Conservation (phyloP, 1,284 basidiomycete genomes). For the Neonothopanus nambi region DNA sequence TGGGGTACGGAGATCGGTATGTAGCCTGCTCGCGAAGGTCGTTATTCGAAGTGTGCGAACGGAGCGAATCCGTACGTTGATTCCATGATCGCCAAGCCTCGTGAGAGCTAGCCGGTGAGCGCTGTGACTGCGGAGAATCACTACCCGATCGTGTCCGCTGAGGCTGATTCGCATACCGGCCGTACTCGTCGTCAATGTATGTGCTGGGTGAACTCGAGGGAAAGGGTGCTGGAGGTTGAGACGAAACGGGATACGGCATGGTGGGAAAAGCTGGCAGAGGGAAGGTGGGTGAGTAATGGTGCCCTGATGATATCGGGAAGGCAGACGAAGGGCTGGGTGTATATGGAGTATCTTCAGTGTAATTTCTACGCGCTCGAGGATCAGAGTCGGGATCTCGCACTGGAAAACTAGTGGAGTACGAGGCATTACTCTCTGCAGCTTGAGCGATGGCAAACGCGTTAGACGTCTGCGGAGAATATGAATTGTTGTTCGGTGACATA, state of each 20-base stretch:
- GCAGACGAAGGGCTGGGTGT: not conserved
- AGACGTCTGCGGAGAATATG: not conserved
- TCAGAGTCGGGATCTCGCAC: not conserved
- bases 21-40: not conserved
- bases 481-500: not conserved
- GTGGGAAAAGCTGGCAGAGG: too few relatives aligned
- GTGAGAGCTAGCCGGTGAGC: not conserved
- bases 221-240: not conserved
- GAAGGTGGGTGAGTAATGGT: slow-evolving; percentile 4
- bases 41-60: not conserved
- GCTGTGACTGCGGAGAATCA: slow-evolving; percentile 1
- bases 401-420: not conserved
- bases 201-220: not conserved
- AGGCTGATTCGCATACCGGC: not conserved
- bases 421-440: slow-evolving; percentile 1
- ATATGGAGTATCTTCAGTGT: slow-evolving; percentile 1
- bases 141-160: slow-evolving; percentile 3
- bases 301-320: not conserved
- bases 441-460: slow-evolving; percentile 4
- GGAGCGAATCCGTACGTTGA: not conserved
- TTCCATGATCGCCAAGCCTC: slow-evolving; percentile 15
- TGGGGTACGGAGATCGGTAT: too few relatives aligned
- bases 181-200: not conserved
- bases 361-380: not conserved
- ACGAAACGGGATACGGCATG: not conserved